Percentiles rank a stretch among this genome's conserved stretches.
Conservation (phyloP, 306 rosid species). For the Cucumis sativus region DNA sequence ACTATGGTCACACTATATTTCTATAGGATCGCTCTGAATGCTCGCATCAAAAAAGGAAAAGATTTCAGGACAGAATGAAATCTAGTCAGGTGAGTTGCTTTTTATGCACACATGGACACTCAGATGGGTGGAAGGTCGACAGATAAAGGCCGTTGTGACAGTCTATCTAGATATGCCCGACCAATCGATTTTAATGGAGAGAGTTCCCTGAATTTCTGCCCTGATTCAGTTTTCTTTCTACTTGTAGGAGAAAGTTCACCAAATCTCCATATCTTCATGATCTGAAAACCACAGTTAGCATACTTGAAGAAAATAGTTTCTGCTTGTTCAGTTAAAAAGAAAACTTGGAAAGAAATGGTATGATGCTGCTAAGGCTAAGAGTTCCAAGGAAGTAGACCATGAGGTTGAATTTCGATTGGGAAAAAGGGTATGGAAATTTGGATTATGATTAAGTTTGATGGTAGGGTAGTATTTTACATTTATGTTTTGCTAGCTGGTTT, state of each 20-base stretch:
- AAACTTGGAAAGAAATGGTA: not conserved
- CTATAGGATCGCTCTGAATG: constrained; percentile 37
- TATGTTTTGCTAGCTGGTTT: not conserved
- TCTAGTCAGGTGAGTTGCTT: not conserved
- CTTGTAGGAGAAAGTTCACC: not conserved
- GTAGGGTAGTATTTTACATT: not conserved
- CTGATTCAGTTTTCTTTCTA: not conserved
- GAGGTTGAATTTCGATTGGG: not conserved
- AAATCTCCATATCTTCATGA: not conserved
- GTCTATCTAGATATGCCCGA: not conserved
- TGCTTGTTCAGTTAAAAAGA: not conserved
- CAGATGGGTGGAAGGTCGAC: not conserved
- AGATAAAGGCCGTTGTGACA: not conserved
- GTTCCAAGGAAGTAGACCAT: not conserved
- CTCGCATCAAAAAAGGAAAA: constrained; percentile 27
- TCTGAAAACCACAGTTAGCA: not conserved
- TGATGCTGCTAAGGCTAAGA: not conserved
- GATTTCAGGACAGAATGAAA: constrained; percentile 22
- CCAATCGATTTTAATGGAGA: not conserved
- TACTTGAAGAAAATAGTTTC: not conserved
- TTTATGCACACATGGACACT: not conserved
- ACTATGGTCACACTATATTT: constrained; percentile 53
- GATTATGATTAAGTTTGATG: not conserved
- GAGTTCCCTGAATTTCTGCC: not conserved
- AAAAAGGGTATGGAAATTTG: not conserved